These are phyloP conservation scores for Daldinia sp. DNA, from an alignment of 2,329 filamentous ascomycete genomes.

Conservation along the genomic window DNA sequence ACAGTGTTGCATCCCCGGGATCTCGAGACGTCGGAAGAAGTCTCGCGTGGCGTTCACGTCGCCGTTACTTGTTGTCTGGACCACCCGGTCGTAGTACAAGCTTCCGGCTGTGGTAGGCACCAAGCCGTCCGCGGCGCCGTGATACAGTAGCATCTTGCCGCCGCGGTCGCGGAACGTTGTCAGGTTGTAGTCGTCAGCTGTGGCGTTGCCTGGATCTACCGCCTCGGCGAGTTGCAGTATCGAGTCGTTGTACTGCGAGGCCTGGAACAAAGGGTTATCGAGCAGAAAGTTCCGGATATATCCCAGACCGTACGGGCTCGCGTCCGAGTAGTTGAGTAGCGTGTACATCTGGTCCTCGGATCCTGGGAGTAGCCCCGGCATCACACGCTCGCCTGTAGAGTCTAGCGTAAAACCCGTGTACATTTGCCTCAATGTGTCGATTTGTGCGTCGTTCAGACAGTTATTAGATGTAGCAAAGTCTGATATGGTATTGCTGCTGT, in stretches of 20 bases:
- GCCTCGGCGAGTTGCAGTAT: slow-evolving; percentile 49
- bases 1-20: slow-evolving; percentile 68
- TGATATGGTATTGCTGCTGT: slow-evolving; percentile 43
- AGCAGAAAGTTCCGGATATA: slow-evolving; percentile 57
- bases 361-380: slow-evolving; percentile 60
- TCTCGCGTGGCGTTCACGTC: slow-evolving; percentile 55
- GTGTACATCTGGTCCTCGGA: slow-evolving; percentile 57
- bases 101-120: slow-evolving; percentile 55
- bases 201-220: slow-evolving; percentile 54
- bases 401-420: slow-evolving; percentile 48
- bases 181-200: slow-evolving; percentile 57
- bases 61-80: slow-evolving; percentile 47
- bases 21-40: slow-evolving; percentile 64
- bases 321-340: slow-evolving; percentile 50
- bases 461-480: slow-evolving; percentile 22
- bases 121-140: slow-evolving; percentile 58
- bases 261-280: slow-evolving; percentile 55
- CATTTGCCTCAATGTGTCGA: slow-evolving; percentile 53
- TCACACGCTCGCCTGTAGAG: slow-evolving; percentile 53
- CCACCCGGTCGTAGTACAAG: slow-evolving; percentile 53
- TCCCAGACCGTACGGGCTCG: slow-evolving; percentile 52
- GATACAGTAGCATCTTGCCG: slow-evolving; percentile 61
- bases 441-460: slow-evolving; percentile 60
- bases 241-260: slow-evolving; percentile 52
- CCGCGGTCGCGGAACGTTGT: slow-evolving; percentile 55